Percentiles rank a stretch among this genome's conserved stretches.
Conservation (phyloP, 2,329 filamentous ascomycete genomes). For the Talaromyces sp. region DNA sequence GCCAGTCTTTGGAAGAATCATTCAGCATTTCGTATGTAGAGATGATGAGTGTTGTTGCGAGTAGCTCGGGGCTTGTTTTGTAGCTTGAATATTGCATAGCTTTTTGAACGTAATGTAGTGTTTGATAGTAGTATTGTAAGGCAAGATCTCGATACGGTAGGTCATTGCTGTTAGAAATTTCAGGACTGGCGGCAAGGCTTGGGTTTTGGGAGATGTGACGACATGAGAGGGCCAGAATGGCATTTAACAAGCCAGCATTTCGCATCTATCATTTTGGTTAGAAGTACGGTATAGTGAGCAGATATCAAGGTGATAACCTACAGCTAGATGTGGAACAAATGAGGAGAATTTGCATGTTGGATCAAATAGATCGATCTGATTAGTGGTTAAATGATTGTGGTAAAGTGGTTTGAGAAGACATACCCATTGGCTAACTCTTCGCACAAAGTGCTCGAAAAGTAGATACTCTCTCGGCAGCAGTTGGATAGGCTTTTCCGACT, state of each 20-base stretch:
- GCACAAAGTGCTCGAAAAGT: constrained; percentile 24
- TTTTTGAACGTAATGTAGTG: constrained; percentile 30
- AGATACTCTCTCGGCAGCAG: constrained; percentile 17
- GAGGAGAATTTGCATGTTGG: constrained; percentile 27
- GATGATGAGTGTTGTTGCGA: constrained; percentile 30
- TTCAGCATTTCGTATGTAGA: constrained; percentile 35
- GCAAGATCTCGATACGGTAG: constrained; percentile 23
- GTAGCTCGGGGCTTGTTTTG: constrained; percentile 29
- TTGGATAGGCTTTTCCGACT: constrained; percentile 22
- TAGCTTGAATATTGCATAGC: constrained; percentile 30
- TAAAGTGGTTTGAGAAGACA: neutral
- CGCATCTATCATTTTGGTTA: constrained; percentile 20
- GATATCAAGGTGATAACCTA: constrained; percentile 8
- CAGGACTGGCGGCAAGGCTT: constrained; percentile 7
- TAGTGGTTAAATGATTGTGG: neutral
- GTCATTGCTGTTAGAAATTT: neutral
- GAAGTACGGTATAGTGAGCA: neutral
- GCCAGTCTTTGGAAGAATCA: constrained; percentile 31
- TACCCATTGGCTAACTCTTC: constrained; percentile 25
- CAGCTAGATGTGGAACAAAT: constrained; percentile 23
- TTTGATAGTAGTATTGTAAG: constrained; percentile 32
- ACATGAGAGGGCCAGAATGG: constrained; percentile 29
- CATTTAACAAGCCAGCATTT: constrained; percentile 31
- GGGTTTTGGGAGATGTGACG: constrained; percentile 26
- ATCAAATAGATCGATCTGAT: constrained; percentile 27